Base-by-base conservation (phyloP, 352 stramenopile species). In the Phytophthora lateralis region DNA sequence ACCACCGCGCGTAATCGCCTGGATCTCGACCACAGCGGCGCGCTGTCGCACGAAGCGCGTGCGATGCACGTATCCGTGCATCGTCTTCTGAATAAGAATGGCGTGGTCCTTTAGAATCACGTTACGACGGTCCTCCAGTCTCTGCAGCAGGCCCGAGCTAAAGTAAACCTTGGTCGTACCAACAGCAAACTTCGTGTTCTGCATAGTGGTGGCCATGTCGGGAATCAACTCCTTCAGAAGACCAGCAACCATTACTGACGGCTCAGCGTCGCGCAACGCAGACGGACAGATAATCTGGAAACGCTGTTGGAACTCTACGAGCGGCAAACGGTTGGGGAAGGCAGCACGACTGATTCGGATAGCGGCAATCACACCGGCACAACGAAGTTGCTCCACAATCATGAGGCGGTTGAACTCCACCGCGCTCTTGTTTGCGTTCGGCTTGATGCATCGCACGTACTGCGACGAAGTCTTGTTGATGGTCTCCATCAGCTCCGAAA, bases 381-480 rank as follows among this genome's bases (percentile, higher is more conserved):
- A 96, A 32, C 89, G 84, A 15, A 97, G 76, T 66, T 97, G 88
- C 59, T 96, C 88, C 34, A 96, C 83, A 64, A 97, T 94, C 85
- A 92, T 91, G 27, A 74, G 51, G 12, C 85, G 79, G 53, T 99
- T 81, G 46, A 95, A 96, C 65, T 92, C 79, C 12, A 69, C 58
- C 4, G 85, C 76, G 32, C 79, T 89, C 71, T 96, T 95, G 78
- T 92, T 91, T 17, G 80, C 80, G 58, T 97, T 97, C 9, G 97
- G 89, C 68, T 97, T 97, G 81, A 97, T 96, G 57, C 87, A 96
- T 11, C 89, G 89, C 32, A 97, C 87, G 56, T 96, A 97, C 67
- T 92, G 82, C 10, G 84, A 90, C 21, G 74, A 78, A n/a, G 88
- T 97, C 73, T 90, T 91, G 68, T 82, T 91, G 55, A 97, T 93